Percentiles rank a stretch among this genome's conserved stretches.
Conservation (phyloP, 2,329 filamentous ascomycete species). For the Pestalotiopsis fici region DNA sequence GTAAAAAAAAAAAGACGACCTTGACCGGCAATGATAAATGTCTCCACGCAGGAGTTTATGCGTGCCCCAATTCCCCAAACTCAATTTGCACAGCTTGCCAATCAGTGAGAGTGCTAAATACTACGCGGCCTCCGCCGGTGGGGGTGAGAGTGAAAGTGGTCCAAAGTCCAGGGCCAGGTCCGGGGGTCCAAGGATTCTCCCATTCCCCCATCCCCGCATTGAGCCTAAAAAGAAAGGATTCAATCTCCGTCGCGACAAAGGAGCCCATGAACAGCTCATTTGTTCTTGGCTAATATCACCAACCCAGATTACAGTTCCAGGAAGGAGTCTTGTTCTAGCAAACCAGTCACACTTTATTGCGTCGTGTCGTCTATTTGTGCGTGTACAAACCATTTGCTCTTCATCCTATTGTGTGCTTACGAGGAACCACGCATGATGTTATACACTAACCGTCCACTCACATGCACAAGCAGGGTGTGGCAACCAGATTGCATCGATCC, state of each 20-base stretch:
- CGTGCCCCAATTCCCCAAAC: neutral
- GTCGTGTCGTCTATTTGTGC: neutral
- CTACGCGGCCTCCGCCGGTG: neutral
- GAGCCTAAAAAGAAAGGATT: slow-evolving; percentile 29
- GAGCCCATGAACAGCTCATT: neutral
- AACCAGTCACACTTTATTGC: too few relatives aligned
- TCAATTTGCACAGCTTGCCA: neutral
- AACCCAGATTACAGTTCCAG: neutral
- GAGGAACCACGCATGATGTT: neutral
- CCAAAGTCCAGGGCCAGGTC: too few relatives aligned
- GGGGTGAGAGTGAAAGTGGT: neutral
- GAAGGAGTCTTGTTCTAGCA: neutral
- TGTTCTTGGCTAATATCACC: slow-evolving; percentile 1
- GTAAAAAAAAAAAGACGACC: neutral
- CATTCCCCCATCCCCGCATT: slow-evolving; percentile 23
- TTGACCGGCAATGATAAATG: too few relatives aligned
- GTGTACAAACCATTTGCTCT: neutral
- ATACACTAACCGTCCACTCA: neutral
- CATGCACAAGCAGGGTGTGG: neutral
- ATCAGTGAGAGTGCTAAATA: neutral
- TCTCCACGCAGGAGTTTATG: neutral
- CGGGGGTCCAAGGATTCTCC: neutral
- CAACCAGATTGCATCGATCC: neutral
- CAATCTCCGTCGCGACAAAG: slow-evolving; percentile 18
- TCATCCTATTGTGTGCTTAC: neutral